Evolutionary conservation across 352 stramenopile species (phyloP), one percentile per base, ranked within the genome.

Genomic region (Thalassiosira hispida): DNA sequence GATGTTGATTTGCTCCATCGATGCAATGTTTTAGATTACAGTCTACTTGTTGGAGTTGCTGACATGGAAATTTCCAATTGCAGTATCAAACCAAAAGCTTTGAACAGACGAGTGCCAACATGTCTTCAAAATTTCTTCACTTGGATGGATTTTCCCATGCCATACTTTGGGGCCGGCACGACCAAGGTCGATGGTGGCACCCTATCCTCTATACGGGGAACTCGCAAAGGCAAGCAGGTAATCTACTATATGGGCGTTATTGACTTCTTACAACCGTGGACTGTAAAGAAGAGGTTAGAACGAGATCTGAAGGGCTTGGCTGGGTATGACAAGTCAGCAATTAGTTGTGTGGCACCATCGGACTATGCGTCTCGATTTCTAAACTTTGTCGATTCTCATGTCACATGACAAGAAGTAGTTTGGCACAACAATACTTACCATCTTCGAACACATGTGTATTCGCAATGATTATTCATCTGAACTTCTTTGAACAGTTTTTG

Each of bases 241-340:
- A 68, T 88, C 0, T 92, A 88, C 57, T 94, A 92, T 70, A 57
- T 94, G 46, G 89, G 89, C 27, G 56, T 94, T 18, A 94, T 94
- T 64, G 89, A 94, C 59, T 94, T 94, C 72, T 71, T 94, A 18
- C 89, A 94, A 61, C 89, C 89, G 18, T 94, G 84, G 83, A 88
- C 77, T 23, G 47, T 69, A 1, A 73, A 81, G 44, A 94, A 94
- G 59, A 74, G 81, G 14, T 16, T 86, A 0, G 89, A 94, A 59
- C 71, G 74, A 25, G 61, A 88, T 74, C 52, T 87, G 11, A 94
- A 94, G 59, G 84, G 84, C 16, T 62, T 90, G 20, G 56, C 71
- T 16, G 85, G 87, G 0, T 88, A 89, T 46, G 78, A 93, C 69
- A 89, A 51, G 2, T 75, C 55, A 25, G 85, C 68, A 2, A 90